Evolutionary conservation across 768 basidiomycete species (phyloP).

Genomic region (Boletus fagicola): DNA sequence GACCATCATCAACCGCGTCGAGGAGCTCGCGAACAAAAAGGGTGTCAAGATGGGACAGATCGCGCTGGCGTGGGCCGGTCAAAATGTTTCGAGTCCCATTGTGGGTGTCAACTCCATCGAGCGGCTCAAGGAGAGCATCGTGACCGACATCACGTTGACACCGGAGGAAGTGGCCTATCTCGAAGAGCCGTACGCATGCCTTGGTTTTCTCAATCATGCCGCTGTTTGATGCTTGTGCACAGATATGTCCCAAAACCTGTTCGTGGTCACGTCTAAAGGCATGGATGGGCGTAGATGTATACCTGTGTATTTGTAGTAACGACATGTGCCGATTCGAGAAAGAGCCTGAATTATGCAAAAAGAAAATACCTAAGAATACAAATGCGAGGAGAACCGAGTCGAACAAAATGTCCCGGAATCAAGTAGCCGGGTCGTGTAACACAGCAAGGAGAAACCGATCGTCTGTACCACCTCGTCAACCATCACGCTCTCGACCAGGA

Average conservation of each 20-base stretch:
- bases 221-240: background rate
- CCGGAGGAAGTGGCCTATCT: constrained; percentile 33
- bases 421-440: constrained; percentile 71
- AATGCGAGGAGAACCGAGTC: background rate
- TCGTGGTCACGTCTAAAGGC: constrained; percentile 14
- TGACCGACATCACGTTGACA: constrained; percentile 24
- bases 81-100: constrained; percentile 46
- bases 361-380: constrained; percentile 15
- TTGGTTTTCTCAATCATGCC: background rate
- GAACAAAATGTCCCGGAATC: background rate
- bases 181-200: constrained; percentile 26
- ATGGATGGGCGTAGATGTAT: background rate
- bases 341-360: constrained; percentile 10
- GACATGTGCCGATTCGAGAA: background rate
- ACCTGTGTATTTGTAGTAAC: constrained; percentile 5
- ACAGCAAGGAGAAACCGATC: constrained; percentile 80
- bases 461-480: constrained; percentile 42
- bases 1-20: constrained; percentile 40
- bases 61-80: constrained; percentile 42
- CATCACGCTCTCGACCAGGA: background rate
- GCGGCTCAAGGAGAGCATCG: constrained; percentile 32
- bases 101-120: constrained; percentile 40
- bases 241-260: constrained; percentile 23
- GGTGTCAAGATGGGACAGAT: constrained; percentile 45
- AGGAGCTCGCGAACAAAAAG: constrained; percentile 42